These are phyloP conservation scores for Neopestalotiopsis sp. DNA, from an alignment of 2,329 filamentous ascomycete genomes.

Conservation along the genomic window DNA sequence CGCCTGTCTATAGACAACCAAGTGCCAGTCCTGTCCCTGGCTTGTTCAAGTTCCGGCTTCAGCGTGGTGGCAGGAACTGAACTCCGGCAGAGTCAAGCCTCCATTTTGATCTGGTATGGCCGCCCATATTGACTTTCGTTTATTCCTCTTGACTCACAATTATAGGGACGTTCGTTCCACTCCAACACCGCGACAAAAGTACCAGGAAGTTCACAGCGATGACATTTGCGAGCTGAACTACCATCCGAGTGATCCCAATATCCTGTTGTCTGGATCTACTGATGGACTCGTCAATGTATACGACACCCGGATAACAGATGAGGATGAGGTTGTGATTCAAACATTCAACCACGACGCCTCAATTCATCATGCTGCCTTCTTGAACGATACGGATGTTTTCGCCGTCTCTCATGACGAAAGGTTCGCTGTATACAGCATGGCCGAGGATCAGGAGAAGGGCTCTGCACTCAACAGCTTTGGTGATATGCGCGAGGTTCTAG, in stretches of 20 bases:
- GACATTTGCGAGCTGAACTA: constrained; percentile 60
- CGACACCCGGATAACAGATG: constrained; percentile 72
- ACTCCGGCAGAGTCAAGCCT: constrained; percentile 66
- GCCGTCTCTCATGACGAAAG: constrained; percentile 81
- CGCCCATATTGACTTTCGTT: neutral
- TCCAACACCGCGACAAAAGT: constrained; percentile 54
- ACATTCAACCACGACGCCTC: constrained; percentile 80
- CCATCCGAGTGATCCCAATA: constrained; percentile 63
- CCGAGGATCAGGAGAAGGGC: constrained; percentile 66
- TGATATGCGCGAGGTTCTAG: constrained; percentile 69
- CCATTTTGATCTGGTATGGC: constrained; percentile 65
- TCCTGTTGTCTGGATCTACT: constrained; percentile 78
- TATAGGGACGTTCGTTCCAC: constrained; percentile 63
- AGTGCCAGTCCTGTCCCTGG: constrained; percentile 67
- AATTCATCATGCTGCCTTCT: constrained; percentile 76
- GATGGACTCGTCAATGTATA: constrained; percentile 82
- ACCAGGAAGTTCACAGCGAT: constrained; percentile 71
- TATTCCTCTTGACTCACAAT: constrained; percentile 23
- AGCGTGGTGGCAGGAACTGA: constrained; percentile 77
- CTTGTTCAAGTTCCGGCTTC: constrained; percentile 61
- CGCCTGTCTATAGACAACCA: constrained; percentile 44
- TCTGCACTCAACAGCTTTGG: constrained; percentile 65
- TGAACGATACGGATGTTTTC: constrained; percentile 69
- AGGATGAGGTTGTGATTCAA: constrained; percentile 79
- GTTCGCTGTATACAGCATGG: constrained; percentile 74